Conservation (phyloP, 495 filamentous ascomycete species). For the Podospora australis region DNA sequence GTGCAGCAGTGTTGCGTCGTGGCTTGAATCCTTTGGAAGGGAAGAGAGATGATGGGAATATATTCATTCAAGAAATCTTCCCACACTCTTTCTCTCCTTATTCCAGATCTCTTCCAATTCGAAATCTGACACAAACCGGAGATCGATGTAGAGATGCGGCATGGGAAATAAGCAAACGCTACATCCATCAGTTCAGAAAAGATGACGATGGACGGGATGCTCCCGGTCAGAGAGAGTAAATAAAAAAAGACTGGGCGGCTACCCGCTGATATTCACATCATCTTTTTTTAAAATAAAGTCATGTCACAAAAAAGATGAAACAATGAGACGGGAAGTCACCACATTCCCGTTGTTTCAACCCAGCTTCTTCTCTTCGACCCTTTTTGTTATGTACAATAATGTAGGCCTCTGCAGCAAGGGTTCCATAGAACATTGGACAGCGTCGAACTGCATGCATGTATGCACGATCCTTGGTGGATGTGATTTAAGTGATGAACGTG, state of each 20-base stretch:
- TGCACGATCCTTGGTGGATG: too few species aligned
- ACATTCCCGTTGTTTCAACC: too few species aligned
- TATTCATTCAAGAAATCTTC: background rate
- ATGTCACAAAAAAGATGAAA: slow-evolving; percentile 1
- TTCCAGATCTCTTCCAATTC: too few species aligned
- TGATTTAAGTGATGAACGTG: too few species aligned
- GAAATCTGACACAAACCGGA: background rate
- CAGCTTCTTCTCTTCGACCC: too few species aligned
- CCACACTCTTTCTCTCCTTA: background rate
- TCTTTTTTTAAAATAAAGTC: slow-evolving; percentile 1
- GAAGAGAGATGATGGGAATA: background rate
- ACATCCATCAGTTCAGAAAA: background rate
- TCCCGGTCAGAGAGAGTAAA: background rate
- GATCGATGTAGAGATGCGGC: background rate
- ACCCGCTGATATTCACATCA: background rate
- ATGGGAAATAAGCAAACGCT: background rate
- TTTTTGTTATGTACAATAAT: too few species aligned
- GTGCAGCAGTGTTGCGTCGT: too few species aligned
- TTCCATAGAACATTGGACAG: too few species aligned
- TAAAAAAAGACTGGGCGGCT: slow-evolving; percentile 1
- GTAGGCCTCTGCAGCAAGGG: too few species aligned
- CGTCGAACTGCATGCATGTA: too few species aligned
- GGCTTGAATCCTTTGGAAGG: too few species aligned
- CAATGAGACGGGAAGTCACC: too few species aligned
- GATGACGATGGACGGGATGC: background rate